Base-by-base conservation (phyloP, 306 rosid genomes). In the Datisca glomerata region DNA sequence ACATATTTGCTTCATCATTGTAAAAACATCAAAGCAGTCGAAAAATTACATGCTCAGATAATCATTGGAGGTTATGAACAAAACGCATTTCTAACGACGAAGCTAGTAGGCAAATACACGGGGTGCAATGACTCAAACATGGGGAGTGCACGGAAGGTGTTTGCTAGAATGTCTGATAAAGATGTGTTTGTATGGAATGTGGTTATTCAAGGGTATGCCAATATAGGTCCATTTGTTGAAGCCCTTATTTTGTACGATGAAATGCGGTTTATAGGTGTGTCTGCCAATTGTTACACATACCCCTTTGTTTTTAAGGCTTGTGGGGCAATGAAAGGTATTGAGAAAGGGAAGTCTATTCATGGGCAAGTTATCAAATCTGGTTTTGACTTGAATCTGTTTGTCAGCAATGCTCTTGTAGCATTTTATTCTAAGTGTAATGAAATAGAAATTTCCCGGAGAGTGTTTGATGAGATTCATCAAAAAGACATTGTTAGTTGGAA, bases 231-330 rank as follows among this genome's bases (percentile, higher is more conserved):
- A 49, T 74, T 69, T 13, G 25, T 1, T n/a, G 74, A 74, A 41
- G 85, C 89, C 6, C 24, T 74, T 19, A 50, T 67, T 18, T 41
- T 80, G 44, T 80, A 59, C 18, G 49, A 65, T 43, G 58, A 48
- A 16, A 77, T 80, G 80, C 71, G 71, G 14, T 20, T 16, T 16
- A 18, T 53, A 42, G 85, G 80, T 6, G 18, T 50, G n/a, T 8
- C 45, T 21, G 65, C 75, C 0, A 80, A 72, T 18, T 29, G 54
- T 7, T 85, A 80, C 64, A 80, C 85, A 5, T 80, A 61, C 68
- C 80, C 93, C 37, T 72, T 74, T 54, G 80, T 72, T 48, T 73
- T 85, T 23, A 75, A 81, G 80, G 96, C 91, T 18, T 81, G 80
- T 46, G 72, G 76, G 17, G 65, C 76, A 8, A 71, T 64, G 67